A percentile compares a stretch with the other conserved stretches of the same genome.
These are phyloP conservation scores for Filosporella fistucella DNA, from an alignment of 495 filamentous ascomycete species.

Conservation along the genomic window DNA sequence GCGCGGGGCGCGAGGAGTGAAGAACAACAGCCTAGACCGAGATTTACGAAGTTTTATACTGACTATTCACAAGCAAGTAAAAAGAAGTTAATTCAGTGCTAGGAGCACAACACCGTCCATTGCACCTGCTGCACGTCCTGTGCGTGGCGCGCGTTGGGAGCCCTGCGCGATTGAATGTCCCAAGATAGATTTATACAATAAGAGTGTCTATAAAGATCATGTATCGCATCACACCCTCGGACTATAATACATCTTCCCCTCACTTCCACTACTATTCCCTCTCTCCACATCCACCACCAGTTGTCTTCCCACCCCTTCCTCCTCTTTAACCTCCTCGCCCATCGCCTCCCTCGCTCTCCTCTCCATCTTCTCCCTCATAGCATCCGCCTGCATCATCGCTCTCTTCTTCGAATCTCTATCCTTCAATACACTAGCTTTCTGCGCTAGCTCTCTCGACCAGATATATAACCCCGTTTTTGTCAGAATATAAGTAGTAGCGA, in stretches of 20 bases:
- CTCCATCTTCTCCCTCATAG: conserved; percentile 63
- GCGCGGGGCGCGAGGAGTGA: no score
- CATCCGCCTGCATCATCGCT: conserved; percentile 76
- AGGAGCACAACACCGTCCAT: no score
- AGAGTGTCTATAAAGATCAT: no score
- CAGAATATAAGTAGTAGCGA: background rate
- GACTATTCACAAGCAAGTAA: no score
- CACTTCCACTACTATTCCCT: conserved; percentile 29
- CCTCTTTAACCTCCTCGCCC: conserved; percentile 23
- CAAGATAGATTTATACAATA: no score
- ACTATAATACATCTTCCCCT: background rate
- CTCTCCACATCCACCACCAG: background rate
- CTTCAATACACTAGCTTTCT: conserved; percentile 75
- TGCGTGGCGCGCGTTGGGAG: no score
- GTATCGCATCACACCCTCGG: background rate
- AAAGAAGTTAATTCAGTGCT: no score
- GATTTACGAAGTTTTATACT: no score
- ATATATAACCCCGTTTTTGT: background rate
- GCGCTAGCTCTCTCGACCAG: conserved; percentile 68
- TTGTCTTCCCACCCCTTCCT: conserved; percentile 21
- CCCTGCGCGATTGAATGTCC: no score
- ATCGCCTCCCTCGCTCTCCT: conserved; percentile 66
- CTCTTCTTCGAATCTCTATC: conserved; percentile 81
- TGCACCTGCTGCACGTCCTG: no score
- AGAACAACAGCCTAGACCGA: no score